Evolutionary conservation across 2,329 filamentous ascomycete species (phyloP), one percentile per base, ranked within the genome.

Genomic region (Tolypocladium nubicola): DNA sequence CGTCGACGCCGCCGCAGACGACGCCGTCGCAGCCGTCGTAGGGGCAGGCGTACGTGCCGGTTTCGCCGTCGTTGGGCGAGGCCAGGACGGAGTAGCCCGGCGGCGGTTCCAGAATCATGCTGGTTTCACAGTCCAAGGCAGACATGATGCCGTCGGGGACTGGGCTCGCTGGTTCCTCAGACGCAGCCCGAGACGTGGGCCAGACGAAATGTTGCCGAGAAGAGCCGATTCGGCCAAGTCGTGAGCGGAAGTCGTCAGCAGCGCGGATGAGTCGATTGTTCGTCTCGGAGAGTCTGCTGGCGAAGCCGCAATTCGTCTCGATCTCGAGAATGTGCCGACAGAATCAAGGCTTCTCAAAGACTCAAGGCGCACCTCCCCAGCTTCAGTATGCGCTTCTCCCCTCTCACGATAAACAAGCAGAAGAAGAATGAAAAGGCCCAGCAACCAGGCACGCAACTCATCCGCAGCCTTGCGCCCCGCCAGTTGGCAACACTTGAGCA

Each of bases 61-160:
- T 9, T n/a, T 57, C 56, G 26, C 53, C 38, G 13, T 52, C 45
- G 39, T 57, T 55, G 26, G 56, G 56, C 3, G 56, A 57, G 5
- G 19, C 6, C 7, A 52, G 21, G 4, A 57, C 21, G 13, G 52
- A 19, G 11, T 54, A 55, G 14, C n/a, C 53, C 2, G 38, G 33
- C 4, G 56, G 56, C 26, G 53, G 16, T 1, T 52, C 37, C 8
- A 23, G 11, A 16, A 9, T 8, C 26, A 5, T 6, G 16, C 7
- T 26, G 21, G 37, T 9, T 47, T 23, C 4, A 21, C 13, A 11
- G 4, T 40, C 14, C 16, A 40, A 52, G 16, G 8, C 19, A 13
- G 30, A 50, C 30, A n/a, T 21, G 3, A 11, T 4, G 1, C 6
- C 9, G 3, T 33, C 19, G 7, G 9, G 9, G 9, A 35, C 35